phyloP scores from a whole-genome alignment of 164 flowering plant species.

The Berberis vulgaris region DNA sequence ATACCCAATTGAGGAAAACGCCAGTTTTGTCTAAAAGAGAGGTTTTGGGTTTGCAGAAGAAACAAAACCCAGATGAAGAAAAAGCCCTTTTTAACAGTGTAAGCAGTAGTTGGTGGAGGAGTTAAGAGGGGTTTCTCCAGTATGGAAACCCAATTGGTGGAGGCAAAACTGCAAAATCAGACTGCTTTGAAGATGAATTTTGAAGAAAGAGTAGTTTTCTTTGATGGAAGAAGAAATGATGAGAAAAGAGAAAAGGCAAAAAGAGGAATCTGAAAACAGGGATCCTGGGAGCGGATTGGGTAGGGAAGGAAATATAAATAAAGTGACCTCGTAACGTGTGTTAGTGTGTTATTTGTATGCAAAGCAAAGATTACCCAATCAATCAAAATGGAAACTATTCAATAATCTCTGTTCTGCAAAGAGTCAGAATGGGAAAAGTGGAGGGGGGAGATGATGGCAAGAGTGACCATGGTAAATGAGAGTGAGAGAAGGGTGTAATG shows the following conservation, averaged over 20 bases:
- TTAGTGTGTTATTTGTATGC: too few relatives aligned
- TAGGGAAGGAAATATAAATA: too few relatives aligned
- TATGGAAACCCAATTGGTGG: background rate
- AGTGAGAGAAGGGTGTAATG: background rate
- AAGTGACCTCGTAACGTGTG: too few relatives aligned
- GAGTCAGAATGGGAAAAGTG: background rate
- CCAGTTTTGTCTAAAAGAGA: too few relatives aligned
- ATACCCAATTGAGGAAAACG: background rate
- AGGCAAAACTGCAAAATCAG: background rate
- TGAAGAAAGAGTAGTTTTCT: background rate
- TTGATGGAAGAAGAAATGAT: constrained; percentile 8
- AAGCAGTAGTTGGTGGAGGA: background rate
- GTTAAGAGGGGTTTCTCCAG: background rate
- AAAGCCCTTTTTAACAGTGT: too few relatives aligned
- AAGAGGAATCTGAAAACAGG: background rate
- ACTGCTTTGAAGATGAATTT: background rate
- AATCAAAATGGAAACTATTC: too few relatives aligned
- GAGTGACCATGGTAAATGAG: background rate
- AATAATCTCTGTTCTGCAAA: background rate
- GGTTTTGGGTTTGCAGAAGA: background rate
- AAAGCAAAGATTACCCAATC: too few relatives aligned
- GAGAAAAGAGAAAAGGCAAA: background rate
- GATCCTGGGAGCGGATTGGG: background rate
- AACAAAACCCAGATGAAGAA: background rate
- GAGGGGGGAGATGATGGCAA: background rate